Conservation (phyloP, 768 basidiomycete genomes). For the Amanita rubescens region DNA sequence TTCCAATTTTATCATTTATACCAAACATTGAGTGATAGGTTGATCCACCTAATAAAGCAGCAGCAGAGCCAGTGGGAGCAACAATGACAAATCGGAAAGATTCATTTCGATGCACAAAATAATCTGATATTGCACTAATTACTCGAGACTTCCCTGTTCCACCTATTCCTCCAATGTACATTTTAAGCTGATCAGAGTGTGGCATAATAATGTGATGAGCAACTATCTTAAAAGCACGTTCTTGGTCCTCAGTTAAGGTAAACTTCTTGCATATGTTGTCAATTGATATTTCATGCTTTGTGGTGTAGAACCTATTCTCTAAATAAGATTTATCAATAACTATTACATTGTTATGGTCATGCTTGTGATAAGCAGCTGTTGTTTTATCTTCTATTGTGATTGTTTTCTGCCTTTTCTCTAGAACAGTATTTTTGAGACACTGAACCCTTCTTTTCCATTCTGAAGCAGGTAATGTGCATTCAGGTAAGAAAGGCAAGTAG, state of each 20-base stretch:
- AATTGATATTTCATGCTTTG: neutral
- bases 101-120: constrained; percentile 13
- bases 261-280: constrained; percentile 8
- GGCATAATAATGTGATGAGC: constrained; percentile 12
- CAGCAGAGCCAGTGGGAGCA: constrained; percentile 21
- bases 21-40: constrained; percentile 21
- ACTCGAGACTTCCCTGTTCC: constrained; percentile 21
- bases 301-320: neutral
- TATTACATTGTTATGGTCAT: neutral
- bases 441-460: no score
- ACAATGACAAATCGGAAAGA: constrained; percentile 12
- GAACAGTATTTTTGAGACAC: no score
- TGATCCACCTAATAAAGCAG: constrained; percentile 17
- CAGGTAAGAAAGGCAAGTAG: no score
- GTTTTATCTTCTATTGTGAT: neutral
- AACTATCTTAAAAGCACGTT: constrained; percentile 18
- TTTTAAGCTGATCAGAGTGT: constrained; percentile 9
- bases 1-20: constrained; percentile 5
- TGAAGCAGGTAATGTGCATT: no score
- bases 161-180: constrained; percentile 22
- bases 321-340: neutral
- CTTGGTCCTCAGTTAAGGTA: constrained; percentile 16
- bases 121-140: constrained; percentile 12
- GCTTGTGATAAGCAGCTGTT: neutral
- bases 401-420: neutral